A percentile compares a stretch with the other conserved stretches of the same genome.
Conservation (phyloP, 106 monocot species). For the Agapanthus africanus region DNA sequence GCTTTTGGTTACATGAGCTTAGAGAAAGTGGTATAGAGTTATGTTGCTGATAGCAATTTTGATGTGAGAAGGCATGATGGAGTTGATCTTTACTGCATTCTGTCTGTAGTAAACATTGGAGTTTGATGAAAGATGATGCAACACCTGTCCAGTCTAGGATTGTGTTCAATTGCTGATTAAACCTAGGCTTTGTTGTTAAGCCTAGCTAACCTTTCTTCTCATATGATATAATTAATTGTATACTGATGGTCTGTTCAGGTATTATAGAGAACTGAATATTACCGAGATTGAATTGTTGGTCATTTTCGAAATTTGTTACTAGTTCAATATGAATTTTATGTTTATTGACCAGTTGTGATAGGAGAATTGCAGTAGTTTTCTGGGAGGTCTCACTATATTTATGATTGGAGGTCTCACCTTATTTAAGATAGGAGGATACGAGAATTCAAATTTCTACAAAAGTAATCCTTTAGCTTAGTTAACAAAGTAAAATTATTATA, state of each 20-base stretch:
- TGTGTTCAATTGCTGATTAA: not conserved
- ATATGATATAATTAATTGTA: not conserved
- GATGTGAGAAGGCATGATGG: slow-evolving; percentile 55
- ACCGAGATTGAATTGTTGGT: not conserved
- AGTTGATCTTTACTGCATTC: slow-evolving; percentile 10
- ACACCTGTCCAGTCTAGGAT: not conserved
- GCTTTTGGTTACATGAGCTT: not conserved
- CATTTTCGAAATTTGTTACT: not conserved
- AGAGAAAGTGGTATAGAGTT: not conserved
- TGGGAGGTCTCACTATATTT: not conserved
- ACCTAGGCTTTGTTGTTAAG: not conserved
- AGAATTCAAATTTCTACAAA: not conserved
- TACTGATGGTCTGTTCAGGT: not conserved
- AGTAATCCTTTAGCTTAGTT: not conserved
- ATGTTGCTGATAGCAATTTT: no score
- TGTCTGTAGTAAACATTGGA: slow-evolving; percentile 31
- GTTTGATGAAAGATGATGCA: not conserved
- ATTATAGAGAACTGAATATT: not conserved
- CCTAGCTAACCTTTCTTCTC: not conserved
- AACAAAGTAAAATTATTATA: not conserved
- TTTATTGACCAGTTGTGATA: not conserved
- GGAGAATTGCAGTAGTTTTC: not conserved
- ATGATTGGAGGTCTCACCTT: not conserved
- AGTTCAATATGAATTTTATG: not conserved
- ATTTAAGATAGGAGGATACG: not conserved